Evolutionary conservation across 1,139 yeast genomes (phyloP), one percentile per base, ranked within the genome.

Genomic region (Meyerozyma sp.): DNA sequence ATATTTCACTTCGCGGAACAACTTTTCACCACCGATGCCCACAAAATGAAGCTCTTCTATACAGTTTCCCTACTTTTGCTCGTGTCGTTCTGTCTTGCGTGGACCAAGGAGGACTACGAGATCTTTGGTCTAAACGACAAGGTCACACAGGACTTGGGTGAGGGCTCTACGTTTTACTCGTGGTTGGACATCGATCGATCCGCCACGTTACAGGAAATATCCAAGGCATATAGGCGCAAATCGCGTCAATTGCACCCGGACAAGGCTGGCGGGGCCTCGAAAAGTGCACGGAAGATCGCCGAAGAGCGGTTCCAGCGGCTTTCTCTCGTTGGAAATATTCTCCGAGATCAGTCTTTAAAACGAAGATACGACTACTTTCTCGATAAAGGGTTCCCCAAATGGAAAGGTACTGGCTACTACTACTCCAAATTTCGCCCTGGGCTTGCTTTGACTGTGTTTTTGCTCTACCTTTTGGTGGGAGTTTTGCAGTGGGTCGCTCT

Each of bases 341-440:
- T 91, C 46, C 70, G 90, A 48, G 76, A 72, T 46, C 76, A 78
- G 41, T 72, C 79, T 8, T 74, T 77, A 46, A 79, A 84, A 48
- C 84, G 82, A 50, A 73, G 93, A 14, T 93, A 93, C 61, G 98
- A 93, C 61, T 91, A 82, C 62, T 93, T 88, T 64, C 69, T 86
- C 45, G 71, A 77, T 34, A 79, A 82, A 52, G 99, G 98, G 3
- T 93, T 93, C 64, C 99, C 98, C 5, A 74, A 75, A 46, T 88
- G 87, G 79, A 81, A 77, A 46, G 79, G 77, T 0, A 66, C 77
- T 1, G 77, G 73, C 0, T 80, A 77, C 58, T 69, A 66, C 43
- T 78, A 77, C 49, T 63, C 77, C 38, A 70, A 75, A 55, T 83
- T 79, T 61, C 73, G 79, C 43, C 89, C 88, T 8, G 86, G 84